Conservation (phyloP, 139 green algal genomes). For the Zygnema cylindricum region DNA sequence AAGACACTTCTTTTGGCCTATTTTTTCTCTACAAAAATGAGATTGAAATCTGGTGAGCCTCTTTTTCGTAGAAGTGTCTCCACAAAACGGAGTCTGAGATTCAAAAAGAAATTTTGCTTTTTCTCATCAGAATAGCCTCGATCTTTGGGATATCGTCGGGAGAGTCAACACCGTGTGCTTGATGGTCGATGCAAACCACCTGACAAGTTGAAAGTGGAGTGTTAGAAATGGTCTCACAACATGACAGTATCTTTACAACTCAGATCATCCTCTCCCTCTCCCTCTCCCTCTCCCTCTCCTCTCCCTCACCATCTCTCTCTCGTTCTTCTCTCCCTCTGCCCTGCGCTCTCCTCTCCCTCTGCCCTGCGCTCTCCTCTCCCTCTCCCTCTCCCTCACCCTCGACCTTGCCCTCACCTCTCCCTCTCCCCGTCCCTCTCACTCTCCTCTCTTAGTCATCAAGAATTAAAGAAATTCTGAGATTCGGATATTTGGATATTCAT, state of each 20-base stretch:
- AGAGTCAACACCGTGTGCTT: slow-evolving; percentile 74
- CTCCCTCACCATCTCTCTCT: neutral
- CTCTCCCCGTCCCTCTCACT: too few species aligned
- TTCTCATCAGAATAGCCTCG: slow-evolving; percentile 64
- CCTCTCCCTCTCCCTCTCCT: neutral
- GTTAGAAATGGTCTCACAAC: slow-evolving; percentile 11
- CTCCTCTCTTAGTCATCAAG: neutral
- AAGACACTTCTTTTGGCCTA: too few species aligned
- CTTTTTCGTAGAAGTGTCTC: too few species aligned
- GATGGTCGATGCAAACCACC: slow-evolving; percentile 72
- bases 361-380: neutral
- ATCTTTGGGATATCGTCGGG: slow-evolving; percentile 73
- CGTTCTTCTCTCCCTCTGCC: neutral
- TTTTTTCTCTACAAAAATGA: too few species aligned
- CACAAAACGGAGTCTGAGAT: too few species aligned
- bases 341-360: neutral
- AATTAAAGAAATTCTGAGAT: neutral
- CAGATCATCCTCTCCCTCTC: neutral
- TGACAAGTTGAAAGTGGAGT: slow-evolving; percentile 22
- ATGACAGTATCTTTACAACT: neutral
- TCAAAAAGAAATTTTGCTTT: too few species aligned
- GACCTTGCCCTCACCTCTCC: too few species aligned
- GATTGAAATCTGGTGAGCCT: too few species aligned
- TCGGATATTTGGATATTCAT: neutral
- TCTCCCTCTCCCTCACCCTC: neutral